Evolutionary conservation across 805 yeast species (phyloP).

Genomic region (Isabelozyma gotoi): DNA sequence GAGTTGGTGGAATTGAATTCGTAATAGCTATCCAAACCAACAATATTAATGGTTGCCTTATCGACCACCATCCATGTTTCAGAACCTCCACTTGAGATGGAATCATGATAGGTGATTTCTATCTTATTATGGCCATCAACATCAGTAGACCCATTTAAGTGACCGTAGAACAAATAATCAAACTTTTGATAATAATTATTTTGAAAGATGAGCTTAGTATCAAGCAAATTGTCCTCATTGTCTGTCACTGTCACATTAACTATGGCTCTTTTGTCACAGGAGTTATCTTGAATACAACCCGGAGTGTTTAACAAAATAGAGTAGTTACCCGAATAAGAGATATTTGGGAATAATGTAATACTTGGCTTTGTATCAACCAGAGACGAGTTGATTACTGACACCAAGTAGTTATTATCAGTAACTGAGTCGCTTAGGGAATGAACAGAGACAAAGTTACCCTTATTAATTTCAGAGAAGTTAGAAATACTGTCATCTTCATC

Average conservation of each 20-base stretch:
- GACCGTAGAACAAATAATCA: slow-evolving; percentile 74
- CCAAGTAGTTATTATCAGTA: slow-evolving; percentile 33
- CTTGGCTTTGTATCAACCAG: slow-evolving; percentile 24
- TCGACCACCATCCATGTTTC: slow-evolving; percentile 68
- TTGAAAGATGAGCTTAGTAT: slow-evolving; percentile 61
- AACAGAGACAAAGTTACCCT: slow-evolving; percentile 32
- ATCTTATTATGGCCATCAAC: slow-evolving; percentile 27
- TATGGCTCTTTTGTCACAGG: slow-evolving; percentile 71
- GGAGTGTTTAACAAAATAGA: slow-evolving; percentile 78
- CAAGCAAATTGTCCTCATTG: slow-evolving; percentile 43
- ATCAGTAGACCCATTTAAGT: slow-evolving; percentile 45
- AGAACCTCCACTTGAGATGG: slow-evolving; percentile 17
- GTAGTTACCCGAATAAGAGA: slow-evolving; percentile 73
- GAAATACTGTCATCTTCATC: slow-evolving; percentile 14
- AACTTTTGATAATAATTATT: slow-evolving; percentile 79
- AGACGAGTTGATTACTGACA: slow-evolving; percentile 23
- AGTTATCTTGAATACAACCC: slow-evolving; percentile 69
- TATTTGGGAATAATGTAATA: slow-evolving; percentile 63
- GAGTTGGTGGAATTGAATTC: slow-evolving; percentile 14
- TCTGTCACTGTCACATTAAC: slow-evolving; percentile 72
- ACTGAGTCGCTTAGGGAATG: slow-evolving; percentile 27
- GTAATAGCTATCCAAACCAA: slow-evolving; percentile 44
- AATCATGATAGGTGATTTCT: slow-evolving; percentile 22
- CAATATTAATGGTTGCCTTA: slow-evolving; percentile 51
- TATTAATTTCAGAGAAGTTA: slow-evolving; percentile 22